Base-by-base conservation (phyloP, 2,329 filamentous ascomycete genomes). In the Hypomyces perniciosus region DNA sequence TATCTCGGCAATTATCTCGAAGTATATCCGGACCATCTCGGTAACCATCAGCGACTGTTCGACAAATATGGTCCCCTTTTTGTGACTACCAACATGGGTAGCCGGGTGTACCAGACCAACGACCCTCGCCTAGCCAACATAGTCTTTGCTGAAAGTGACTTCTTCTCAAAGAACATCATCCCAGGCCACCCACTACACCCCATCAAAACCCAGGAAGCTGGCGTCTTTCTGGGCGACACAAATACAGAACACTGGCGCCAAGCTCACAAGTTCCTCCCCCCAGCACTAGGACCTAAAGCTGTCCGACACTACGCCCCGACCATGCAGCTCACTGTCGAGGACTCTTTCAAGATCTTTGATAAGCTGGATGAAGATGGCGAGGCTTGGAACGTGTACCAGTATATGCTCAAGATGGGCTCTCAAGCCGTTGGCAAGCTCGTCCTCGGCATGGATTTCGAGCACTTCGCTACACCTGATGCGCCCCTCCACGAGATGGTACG, bases 251-350 rank as follows among this genome's bases (percentile, higher is more conserved):
- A 74, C 49, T 81, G 75, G 75, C 61, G 63, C 27, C 57, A 73
- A 0, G 73, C 76, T 1, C 82, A 84, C 68, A 85, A 84, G 61
- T 85, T 83, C 62, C 56, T 84, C 1, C 79, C 81, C 0, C 80
- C 81, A 0, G 76, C 78, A 0, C 66, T 84, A 8, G 74, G 74
- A 0, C 80, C 80, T 31, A 82, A 80, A 59, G 81, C 81, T 0
- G 79, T 84, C 4, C 69, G 76, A 1, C 81, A 84, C 56, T 84
- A 84, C 54, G 73, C 78, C 0, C 79, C 80, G 0, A 73, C 71
- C 0, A 84, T 85, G 78, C 78, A 83, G 54, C 62, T 69, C 43
- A 76, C 74, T 0, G 70, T 79, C 2, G 73, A 80, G 55, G 67
- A 74, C 13, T 62, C 76, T 0, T 82, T 76, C 59, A 68, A 65